Conservation (phyloP, 1,284 basidiomycete genomes). For the Pseudozyma hubeiensis region DNA sequence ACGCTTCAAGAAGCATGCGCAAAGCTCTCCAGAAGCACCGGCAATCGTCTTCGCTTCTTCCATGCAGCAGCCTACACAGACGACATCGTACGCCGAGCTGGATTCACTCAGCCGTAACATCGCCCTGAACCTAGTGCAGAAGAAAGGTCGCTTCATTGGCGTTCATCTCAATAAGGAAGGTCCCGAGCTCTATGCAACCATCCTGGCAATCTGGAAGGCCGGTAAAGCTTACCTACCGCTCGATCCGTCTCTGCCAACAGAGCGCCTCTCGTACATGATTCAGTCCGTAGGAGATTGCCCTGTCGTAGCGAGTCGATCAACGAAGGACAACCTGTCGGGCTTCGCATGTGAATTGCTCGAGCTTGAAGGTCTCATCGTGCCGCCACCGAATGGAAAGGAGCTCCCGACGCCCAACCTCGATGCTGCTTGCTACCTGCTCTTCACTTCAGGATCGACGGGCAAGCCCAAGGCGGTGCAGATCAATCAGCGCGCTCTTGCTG, state of each 20-base stretch:
- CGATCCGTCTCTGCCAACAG: constrained; percentile 60
- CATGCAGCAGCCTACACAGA: constrained; percentile 22
- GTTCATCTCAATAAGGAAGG: constrained; percentile 59
- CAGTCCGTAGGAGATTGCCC: constrained; percentile 45
- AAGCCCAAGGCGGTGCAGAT: constrained; percentile 66
- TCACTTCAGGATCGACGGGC: constrained; percentile 65
- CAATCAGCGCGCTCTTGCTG: constrained; percentile 60
- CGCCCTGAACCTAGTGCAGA: constrained; percentile 34
- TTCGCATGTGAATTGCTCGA: constrained; percentile 37
- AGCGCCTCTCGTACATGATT: constrained; percentile 63
- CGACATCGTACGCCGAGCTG: constrained; percentile 55
- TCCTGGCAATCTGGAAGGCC: constrained; percentile 65
- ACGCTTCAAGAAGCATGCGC: constrained; percentile 41
- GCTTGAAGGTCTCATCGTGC: constrained; percentile 17
- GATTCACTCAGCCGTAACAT: constrained; percentile 47
- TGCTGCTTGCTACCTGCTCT: constrained; percentile 60
- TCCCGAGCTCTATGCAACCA: constrained; percentile 50
- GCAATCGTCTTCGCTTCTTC: constrained; percentile 51
- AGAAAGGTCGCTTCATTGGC: constrained; percentile 33
- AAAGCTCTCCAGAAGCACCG: constrained; percentile 30
- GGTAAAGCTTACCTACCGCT: constrained; percentile 63
- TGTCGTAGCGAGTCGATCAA: constrained; percentile 29
- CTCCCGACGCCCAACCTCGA: constrained; percentile 32
- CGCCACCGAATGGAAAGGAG: neutral
- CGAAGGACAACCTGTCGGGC: constrained; percentile 10